These are phyloP conservation scores for Magnusiomyces tetraspermus DNA, from an alignment of 1,139 yeast species.

Conservation along the genomic window DNA sequence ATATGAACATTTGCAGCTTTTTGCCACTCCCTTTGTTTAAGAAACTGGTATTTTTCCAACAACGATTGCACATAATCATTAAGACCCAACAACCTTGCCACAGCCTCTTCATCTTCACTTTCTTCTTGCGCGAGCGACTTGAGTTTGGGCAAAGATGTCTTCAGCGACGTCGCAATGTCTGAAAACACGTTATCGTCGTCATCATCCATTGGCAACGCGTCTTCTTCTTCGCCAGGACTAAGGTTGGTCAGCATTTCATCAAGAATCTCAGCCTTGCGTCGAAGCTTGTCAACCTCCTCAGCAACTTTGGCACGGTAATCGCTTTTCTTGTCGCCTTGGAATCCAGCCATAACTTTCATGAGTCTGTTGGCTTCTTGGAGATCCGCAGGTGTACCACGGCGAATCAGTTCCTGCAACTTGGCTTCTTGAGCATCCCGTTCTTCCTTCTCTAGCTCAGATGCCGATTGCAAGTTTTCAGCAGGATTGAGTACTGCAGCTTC, in stretches of 20 bases:
- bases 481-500: slow-evolving; percentile 93
- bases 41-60: slow-evolving; percentile 54
- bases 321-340: slow-evolving; percentile 48
- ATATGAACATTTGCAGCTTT: slow-evolving; percentile 53
- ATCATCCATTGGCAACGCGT: no score
- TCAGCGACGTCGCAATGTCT: slow-evolving; percentile 71
- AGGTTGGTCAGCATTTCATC: slow-evolving; percentile 75
- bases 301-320: slow-evolving; percentile 77
- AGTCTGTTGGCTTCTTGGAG: slow-evolving; percentile 90
- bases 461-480: slow-evolving; percentile 77
- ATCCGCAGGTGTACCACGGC: slow-evolving; percentile 94
- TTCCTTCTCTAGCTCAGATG: slow-evolving; percentile 84
- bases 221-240: slow-evolving; percentile 42
- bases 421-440: slow-evolving; percentile 91
- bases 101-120: slow-evolving; percentile 49
- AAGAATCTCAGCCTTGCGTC: slow-evolving; percentile 80
- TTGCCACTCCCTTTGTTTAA: slow-evolving; percentile 54
- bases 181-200: slow-evolving; percentile 46
- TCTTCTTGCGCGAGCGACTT: slow-evolving; percentile 76
- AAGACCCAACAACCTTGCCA: slow-evolving; percentile 53
- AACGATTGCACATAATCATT: slow-evolving; percentile 72
- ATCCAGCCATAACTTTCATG: slow-evolving; percentile 98
- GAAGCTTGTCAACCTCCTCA: slow-evolving; percentile 76
- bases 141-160: slow-evolving; percentile 79
- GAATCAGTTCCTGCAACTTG: slow-evolving; percentile 85